phyloP scores from a whole-genome alignment of 208 protist species.

The Crithidia fasciculata region DNA sequence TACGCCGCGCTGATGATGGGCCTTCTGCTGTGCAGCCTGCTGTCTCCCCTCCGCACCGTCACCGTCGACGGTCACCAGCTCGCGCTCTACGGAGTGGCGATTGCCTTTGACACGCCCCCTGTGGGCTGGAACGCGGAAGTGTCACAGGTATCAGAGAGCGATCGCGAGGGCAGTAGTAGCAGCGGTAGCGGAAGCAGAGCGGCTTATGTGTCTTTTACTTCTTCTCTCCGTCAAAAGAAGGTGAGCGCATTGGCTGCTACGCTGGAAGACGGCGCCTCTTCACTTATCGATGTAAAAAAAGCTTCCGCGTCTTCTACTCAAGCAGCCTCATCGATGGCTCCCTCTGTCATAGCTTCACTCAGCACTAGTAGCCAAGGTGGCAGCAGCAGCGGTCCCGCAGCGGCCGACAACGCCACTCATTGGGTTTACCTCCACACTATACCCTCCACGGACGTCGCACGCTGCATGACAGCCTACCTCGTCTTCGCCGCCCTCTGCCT shows the following conservation, averaged over 20 bases:
- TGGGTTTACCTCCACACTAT: constrained; percentile 24
- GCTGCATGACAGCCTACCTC: constrained; percentile 55
- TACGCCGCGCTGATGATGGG: constrained; percentile 45
- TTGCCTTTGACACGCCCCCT: constrained; percentile 39
- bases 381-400: not conserved
- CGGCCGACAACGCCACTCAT: not conserved
- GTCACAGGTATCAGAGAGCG: not conserved
- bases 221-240: too few relatives aligned
- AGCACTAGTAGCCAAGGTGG: too few relatives aligned
- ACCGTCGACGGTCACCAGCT: constrained; percentile 27
- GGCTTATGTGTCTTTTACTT: too few relatives aligned
- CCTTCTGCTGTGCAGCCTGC: constrained; percentile 48
- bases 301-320: too few relatives aligned
- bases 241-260: too few relatives aligned
- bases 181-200: not conserved
- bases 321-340: too few relatives aligned
- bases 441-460: constrained; percentile 4
- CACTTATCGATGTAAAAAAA: not conserved
- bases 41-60: constrained; percentile 45
- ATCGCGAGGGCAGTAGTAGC: not conserved
- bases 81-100: constrained; percentile 38
- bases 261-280: not conserved
- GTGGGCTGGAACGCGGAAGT: not conserved
- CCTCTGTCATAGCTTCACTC: too few relatives aligned
- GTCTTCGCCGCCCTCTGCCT: constrained; percentile 35